phyloP scores from a whole-genome alignment of 495 filamentous ascomycete genomes.

The Umbilicaria muhlenbergii region DNA sequence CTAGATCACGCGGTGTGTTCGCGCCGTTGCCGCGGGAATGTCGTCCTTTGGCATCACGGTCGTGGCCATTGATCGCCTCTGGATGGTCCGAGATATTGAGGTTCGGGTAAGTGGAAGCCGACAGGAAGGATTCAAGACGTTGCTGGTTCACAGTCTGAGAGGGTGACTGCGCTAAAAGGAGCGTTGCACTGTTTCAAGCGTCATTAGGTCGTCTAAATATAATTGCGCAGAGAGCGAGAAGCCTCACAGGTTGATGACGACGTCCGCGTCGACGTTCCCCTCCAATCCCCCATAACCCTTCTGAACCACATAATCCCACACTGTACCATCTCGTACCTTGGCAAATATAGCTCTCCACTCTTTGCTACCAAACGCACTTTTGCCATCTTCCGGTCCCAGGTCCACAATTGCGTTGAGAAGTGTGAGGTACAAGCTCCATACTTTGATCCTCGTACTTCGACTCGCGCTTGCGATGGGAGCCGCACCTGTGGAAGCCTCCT shows the following conservation, averaged over 20 bases:
- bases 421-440: conserved; percentile 94
- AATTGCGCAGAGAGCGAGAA: background rate
- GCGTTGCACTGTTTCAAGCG: conserved; percentile 45
- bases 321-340: conserved; percentile 66
- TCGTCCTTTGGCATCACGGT: background rate
- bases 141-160: conserved; percentile 70
- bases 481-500: conserved; percentile 18
- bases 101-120: conserved; percentile 52
- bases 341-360: conserved; percentile 68
- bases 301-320: conserved; percentile 85
- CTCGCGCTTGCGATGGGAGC: conserved; percentile 63
- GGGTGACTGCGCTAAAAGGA: conserved; percentile 74
- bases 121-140: conserved; percentile 80
- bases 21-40: conserved; percentile 38
- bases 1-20: conserved; percentile 61
- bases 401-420: conserved; percentile 83
- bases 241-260: conserved; percentile 77
- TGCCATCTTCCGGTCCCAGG: conserved; percentile 78
- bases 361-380: conserved; percentile 63
- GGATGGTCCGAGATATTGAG: conserved; percentile 49
- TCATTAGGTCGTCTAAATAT: conserved; percentile 3
- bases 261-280: conserved; percentile 84
- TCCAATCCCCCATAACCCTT: conserved; percentile 75
- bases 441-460: conserved; percentile 68
- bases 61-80: conserved; percentile 12